These are phyloP conservation scores for Ascocoryne sarcoides DNA, from an alignment of 2,329 filamentous ascomycete genomes.

Conservation along the genomic window DNA sequence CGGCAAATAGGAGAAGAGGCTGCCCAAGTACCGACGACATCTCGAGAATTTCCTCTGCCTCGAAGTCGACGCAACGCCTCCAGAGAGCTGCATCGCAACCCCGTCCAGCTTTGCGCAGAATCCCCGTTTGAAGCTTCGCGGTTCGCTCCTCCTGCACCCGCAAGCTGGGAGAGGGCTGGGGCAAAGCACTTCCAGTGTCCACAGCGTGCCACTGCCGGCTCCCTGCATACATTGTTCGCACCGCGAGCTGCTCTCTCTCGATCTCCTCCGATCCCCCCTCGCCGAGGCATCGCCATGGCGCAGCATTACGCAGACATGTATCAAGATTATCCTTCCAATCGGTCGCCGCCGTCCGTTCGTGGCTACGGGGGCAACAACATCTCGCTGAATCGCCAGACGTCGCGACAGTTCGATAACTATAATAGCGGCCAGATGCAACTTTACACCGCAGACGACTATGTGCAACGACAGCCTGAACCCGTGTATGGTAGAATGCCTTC, in stretches of 20 bases:
- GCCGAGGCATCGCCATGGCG: conserved; percentile 31
- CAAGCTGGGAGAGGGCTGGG: conserved; percentile 17
- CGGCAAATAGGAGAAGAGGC: conserved; percentile 9
- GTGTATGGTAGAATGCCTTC: conserved; percentile 21
- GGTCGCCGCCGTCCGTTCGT: conserved; percentile 67
- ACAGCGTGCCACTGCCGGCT: conserved; percentile 26
- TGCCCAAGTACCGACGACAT: conserved; percentile 14
- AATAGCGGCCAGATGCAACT: conserved; percentile 41
- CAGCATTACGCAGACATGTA: conserved; percentile 59
- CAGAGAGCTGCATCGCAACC: conserved; percentile 4
- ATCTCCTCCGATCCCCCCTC: neutral
- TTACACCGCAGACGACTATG: conserved; percentile 61
- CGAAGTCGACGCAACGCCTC: conserved; percentile 6
- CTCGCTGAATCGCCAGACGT: conserved; percentile 60
- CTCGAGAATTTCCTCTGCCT: conserved; percentile 1
- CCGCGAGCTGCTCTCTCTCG: conserved; percentile 11
- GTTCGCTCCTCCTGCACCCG: conserved; percentile 15
- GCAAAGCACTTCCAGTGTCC: conserved; percentile 17
- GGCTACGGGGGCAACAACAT: conserved; percentile 41
- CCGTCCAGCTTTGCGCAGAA: conserved; percentile 8
- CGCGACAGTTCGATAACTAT: conserved; percentile 70
- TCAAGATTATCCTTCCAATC: conserved; percentile 61
- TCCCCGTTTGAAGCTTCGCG: conserved; percentile 5
- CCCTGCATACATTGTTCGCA: conserved; percentile 24
- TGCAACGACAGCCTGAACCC: conserved; percentile 37